A percentile compares a stretch with the other conserved stretches of the same genome.
Evolutionary conservation across 1,284 basidiomycete genomes (phyloP).

Genomic region (Malassezia arunalokei): DNA sequence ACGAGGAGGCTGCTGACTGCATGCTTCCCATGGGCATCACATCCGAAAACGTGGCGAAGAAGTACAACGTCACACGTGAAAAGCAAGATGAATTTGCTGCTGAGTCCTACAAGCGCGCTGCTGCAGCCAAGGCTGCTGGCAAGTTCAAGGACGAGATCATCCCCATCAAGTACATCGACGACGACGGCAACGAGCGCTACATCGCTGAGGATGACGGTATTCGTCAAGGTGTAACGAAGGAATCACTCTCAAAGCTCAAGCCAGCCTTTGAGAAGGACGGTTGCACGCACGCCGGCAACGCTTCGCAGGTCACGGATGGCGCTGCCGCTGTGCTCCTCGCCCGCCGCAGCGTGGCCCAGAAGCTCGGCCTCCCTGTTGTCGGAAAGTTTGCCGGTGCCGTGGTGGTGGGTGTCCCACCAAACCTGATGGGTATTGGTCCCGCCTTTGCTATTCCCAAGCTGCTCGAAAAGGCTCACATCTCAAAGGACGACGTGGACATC

Average conservation of each 20-base stretch:
- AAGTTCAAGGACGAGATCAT: slow-evolving; percentile 87
- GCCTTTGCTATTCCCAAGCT: slow-evolving; percentile 43
- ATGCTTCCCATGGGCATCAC: slow-evolving; percentile 92
- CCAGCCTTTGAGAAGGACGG: slow-evolving; percentile 81
- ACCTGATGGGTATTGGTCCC: slow-evolving; percentile 46
- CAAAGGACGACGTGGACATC: slow-evolving; percentile 38
- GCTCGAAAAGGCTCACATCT: slow-evolving; percentile 34
- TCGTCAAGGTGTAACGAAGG: slow-evolving; percentile 66
- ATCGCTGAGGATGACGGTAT: slow-evolving; percentile 86
- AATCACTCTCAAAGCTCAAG: slow-evolving; percentile 78
- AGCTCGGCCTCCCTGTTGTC: slow-evolving; percentile 75
- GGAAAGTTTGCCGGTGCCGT: slow-evolving; percentile 77
- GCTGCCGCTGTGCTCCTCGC: slow-evolving; percentile 86
- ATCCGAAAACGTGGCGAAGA: slow-evolving; percentile 81
- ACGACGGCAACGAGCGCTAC: slow-evolving; percentile 63
- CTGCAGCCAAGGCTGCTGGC: slow-evolving; percentile 70
- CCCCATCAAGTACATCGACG: slow-evolving; percentile 67
- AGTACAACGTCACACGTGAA: slow-evolving; percentile 62
- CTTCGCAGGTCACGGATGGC: slow-evolving; percentile 92
- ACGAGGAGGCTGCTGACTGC: slow-evolving; percentile 76
- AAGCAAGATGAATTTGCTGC: slow-evolving; percentile 77
- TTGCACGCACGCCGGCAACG: slow-evolving; percentile 80
- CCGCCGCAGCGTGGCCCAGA: slow-evolving; percentile 71
- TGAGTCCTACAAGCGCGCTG: slow-evolving; percentile 69
- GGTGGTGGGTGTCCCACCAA: slow-evolving; percentile 54